These are phyloP conservation scores for Novymonas esmeraldas DNA, from an alignment of 208 protist genomes.

Conservation along the genomic window DNA sequence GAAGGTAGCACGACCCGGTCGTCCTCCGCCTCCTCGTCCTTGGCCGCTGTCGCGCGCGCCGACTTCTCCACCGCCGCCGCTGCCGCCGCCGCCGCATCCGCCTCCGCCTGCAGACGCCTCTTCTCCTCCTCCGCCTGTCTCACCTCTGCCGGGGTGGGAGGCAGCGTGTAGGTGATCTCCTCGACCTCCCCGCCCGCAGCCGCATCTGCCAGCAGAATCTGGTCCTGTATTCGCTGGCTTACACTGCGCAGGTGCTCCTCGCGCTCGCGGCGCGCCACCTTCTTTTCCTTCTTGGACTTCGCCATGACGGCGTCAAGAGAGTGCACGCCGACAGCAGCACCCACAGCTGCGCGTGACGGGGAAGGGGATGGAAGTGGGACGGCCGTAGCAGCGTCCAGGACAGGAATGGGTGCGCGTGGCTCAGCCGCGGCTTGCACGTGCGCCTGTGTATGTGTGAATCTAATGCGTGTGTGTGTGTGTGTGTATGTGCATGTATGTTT, in stretches of 20 bases:
- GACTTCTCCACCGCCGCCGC: neutral
- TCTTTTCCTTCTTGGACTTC: constrained; percentile 20
- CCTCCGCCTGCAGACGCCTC: constrained; percentile 6
- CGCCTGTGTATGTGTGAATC: neutral
- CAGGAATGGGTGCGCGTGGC: too few relatives aligned
- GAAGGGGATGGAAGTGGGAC: too few relatives aligned
- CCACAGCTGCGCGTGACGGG: too few relatives aligned
- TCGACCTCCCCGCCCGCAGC: constrained; percentile 27
- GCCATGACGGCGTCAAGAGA: constrained; percentile 7
- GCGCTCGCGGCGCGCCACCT: constrained; percentile 42
- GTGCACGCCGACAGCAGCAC: constrained; percentile 32
- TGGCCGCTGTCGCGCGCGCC: neutral
- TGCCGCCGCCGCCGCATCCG: constrained; percentile 1
- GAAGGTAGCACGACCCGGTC: constrained; percentile 41
- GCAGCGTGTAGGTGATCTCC: constrained; percentile 56
- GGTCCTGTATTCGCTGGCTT: constrained; percentile 40
- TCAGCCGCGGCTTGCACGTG: neutral
- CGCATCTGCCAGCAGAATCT: constrained; percentile 30
- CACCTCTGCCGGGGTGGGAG: constrained; percentile 24
- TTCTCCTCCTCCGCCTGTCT: constrained; percentile 7
- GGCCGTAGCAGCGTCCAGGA: too few relatives aligned
- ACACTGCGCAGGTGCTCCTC: constrained; percentile 49
- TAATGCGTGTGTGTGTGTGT: neutral
- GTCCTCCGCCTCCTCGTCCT: constrained; percentile 26
- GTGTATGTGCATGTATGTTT: neutral